Evolutionary conservation across 2,329 filamentous ascomycete genomes (phyloP).

Genomic region (Penicillium decumbens): DNA sequence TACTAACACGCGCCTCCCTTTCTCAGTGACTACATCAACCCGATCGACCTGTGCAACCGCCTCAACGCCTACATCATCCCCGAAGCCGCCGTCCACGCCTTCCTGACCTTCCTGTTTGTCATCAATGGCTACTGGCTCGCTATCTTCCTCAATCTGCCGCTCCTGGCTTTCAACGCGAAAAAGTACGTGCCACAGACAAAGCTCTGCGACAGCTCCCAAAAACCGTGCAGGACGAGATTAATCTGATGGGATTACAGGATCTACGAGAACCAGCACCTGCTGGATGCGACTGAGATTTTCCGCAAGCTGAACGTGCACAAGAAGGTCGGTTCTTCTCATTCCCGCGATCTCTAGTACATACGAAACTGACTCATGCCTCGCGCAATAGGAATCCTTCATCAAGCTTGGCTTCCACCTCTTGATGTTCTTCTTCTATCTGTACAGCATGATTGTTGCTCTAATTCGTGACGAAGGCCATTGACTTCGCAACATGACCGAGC

Average conservation of each 20-base stretch:
- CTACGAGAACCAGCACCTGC: slow-evolving; percentile 89
- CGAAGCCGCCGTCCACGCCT: slow-evolving; percentile 94
- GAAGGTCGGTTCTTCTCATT: slow-evolving; percentile 59
- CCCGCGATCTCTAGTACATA: neutral
- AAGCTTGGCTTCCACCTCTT: slow-evolving; percentile 97
- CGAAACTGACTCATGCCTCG: slow-evolving; percentile 8
- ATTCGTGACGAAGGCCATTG: slow-evolving; percentile 92
- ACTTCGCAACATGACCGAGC: slow-evolving; percentile 41
- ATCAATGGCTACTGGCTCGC: slow-evolving; percentile 99
- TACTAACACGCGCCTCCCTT: slow-evolving; percentile 24
- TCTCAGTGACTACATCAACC: slow-evolving; percentile 95
- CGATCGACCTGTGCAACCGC: slow-evolving; percentile 99
- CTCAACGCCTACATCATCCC: slow-evolving; percentile 99
- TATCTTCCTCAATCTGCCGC: slow-evolving; percentile 82
- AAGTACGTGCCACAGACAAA: slow-evolving; percentile 62
- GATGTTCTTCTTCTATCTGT: slow-evolving; percentile 99
- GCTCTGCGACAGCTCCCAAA: slow-evolving; percentile 1
- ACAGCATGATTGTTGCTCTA: slow-evolving; percentile 96
- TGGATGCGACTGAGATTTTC: slow-evolving; percentile 99
- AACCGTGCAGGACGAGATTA: slow-evolving; percentile 13
- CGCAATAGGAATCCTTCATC: slow-evolving; percentile 86
- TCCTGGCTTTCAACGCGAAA: slow-evolving; percentile 91
- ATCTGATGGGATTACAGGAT: slow-evolving; percentile 58
- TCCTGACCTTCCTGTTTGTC: slow-evolving; percentile 91
- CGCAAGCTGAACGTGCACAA: slow-evolving; percentile 98